Base-by-base conservation (phyloP, 1,139 yeast genomes). In the Hansenula sp. region DNA sequence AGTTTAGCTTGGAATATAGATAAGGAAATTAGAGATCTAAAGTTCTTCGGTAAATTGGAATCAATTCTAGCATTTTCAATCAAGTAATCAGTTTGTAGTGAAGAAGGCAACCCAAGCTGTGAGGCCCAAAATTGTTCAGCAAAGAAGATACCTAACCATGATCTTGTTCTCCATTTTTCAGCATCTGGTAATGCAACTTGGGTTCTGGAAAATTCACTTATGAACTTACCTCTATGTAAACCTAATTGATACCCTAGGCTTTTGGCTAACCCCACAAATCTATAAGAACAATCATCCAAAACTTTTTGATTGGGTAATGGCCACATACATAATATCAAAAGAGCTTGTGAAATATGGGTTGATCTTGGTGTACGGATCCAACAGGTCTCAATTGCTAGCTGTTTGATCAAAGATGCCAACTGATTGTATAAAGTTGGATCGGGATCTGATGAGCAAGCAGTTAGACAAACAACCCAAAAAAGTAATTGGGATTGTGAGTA, bases 351-450 rank as follows among this genome's bases (percentile, higher is more conserved):
- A 31, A 90, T 91, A 60, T 90, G 96, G 0, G 97, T 88, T 5
- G 96, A 87, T 58, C 98, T 72, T 3, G 98, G 96, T 0, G 98
- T 90, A 49, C 91, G 72, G 43, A 89, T 81, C 96, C 96, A 89
- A 64, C 96, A 89, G 0, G 96, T 88, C 59, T 88, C 96, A 48
- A 89, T 88, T 0, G 96, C 96, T 52, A 90, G 68, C 60, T 88
- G 95, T 59, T 88, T 88, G 54, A 91, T 87, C 35, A 88, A 70
- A 1, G 88, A 77, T 15, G 95, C 84, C 41, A 90, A 70, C 35
- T 85, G 77, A 67, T 81, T 79, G 67, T 91, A 91, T 37, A 89
- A 63, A 0, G 86, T 74, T 3, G 97, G 96, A 41, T 86, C 94
- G 0, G 96, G 93, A 53, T 90, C 96, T 1, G 94, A 81, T 21